Base-by-base conservation (phyloP, 495 filamentous ascomycete genomes). In the Penicillium mononematosum region DNA sequence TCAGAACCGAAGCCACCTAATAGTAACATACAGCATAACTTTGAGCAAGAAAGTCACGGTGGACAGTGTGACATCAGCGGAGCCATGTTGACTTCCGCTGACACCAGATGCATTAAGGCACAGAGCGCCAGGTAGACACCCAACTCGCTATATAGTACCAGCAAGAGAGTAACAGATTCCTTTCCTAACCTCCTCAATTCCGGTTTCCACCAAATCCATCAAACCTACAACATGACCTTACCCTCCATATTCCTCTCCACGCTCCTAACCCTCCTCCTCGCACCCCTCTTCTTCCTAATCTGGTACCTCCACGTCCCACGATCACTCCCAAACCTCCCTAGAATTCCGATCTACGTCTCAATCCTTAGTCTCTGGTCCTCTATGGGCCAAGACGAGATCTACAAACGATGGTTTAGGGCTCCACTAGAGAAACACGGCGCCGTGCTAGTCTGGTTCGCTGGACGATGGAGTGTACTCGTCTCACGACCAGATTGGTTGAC, bases 391-490 rank as follows among this genome's bases (percentile, higher is more conserved):
- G 67, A 68, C 19, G 61, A 61, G 12, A 71, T 71, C 39, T 73
- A 63, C 54, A 60, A 71, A 22, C 59, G 58, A 1, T 73, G 66
- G 66, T 63, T 73, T 2, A 56, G 66, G 0, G 36, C 51, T 20
- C 69, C 69, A 4, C 55, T 69, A 0, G 64, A 65, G 20, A 56
- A 62, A 38, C 64, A 81, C 48, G 79, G 79, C 10, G 77, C 76
- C 0, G 78, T 82, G 5, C 67, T 73, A 39, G 65, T 80, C 45
- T 82, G 71, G 64, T 68, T 74, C 51, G 75, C 63, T 4, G 75
- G 72, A 9, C 64, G 61, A 19, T 78, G 75, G 75, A 76, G 70
- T 31, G 55, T 78, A 7, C 70, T 77, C 1, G 63, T 74, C 1
- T 66, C 60, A 5, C 56, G 62, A 24, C 75, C 79, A 0, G 49